Evolutionary conservation across 2,329 filamentous ascomycete species (phyloP), one percentile per base, ranked within the genome.

Genomic region (Pseudocercospora macadamiae): DNA sequence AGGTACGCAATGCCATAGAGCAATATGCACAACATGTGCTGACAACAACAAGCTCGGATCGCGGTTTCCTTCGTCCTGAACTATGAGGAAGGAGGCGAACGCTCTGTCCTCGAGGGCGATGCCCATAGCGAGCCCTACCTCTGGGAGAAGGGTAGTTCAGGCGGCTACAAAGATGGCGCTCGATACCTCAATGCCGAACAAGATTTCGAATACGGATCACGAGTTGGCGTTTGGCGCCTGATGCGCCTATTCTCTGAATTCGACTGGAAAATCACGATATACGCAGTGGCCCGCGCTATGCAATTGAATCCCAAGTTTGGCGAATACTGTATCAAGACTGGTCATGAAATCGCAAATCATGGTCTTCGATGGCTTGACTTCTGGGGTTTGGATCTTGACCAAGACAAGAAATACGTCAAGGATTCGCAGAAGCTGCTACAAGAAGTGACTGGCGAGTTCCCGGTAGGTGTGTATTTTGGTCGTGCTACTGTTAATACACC

Each of bases 381-480:
- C 51, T 75, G 74, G 64, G 66, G 77, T 36, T 74, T 75, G 28
- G 68, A 71, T 0, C 66, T 77, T 4, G 79, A 82, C 45, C 73
- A 77, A 49, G 80, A 82, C 59, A 80, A 79, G 60, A 72, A 78
- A 51, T 78, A 79, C 57, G 78, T 83, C 59, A 75, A 74, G 34
- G 75, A 77, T 61, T 75, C 70, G 19, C 76, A 81, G 53, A 68
- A 73, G 14, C 67, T 72, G 19, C 61, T 71, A 25, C 78, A 80
- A 64, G 62, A 67, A 18, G 70, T 80, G 7, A 75, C 75, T 3
- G 80, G 80, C 1, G 76, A 79, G 55, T 77, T 76, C 8, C 80
- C 80, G 0, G 71, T 74, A 19, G 80, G 80, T 0, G 81, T 79
- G 73, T 83, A 82, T 71, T 81, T 81, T 55, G 80, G 80, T 0